phyloP scores from a whole-genome alignment of 1,284 basidiomycete species.

The Ceraceosorus bombacis region DNA sequence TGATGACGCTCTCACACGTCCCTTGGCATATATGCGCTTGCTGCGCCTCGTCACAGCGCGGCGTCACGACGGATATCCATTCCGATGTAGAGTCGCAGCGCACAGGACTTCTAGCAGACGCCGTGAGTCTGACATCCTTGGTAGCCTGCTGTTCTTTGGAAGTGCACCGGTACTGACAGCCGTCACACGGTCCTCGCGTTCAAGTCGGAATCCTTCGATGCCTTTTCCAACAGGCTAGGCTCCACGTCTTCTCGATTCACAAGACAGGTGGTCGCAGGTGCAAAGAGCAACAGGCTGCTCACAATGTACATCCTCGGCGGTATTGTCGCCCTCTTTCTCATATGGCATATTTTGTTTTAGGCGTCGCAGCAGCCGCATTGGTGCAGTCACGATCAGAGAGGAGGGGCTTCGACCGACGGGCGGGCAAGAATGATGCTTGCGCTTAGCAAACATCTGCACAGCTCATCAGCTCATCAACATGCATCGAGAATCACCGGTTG shows the following conservation, averaged over 20 bases:
- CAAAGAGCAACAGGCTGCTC: slow-evolving; percentile 3
- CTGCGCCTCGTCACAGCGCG: slow-evolving; percentile 5
- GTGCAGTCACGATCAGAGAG: no score
- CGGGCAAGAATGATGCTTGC: no score
- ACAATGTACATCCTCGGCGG: slow-evolving; percentile 16
- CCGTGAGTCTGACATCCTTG: background rate
- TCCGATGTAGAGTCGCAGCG: slow-evolving; percentile 16
- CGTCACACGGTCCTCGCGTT: no score
- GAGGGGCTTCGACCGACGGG: no score
- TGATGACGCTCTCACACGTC: background rate
- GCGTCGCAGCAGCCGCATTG: background rate
- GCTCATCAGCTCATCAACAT: no score
- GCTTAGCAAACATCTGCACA: no score
- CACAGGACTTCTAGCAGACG: slow-evolving; percentile 10
- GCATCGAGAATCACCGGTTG: no score
- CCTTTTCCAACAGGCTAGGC: slow-evolving; percentile 9
- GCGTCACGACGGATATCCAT: slow-evolving; percentile 18
- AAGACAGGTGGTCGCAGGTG: slow-evolving; percentile 10
- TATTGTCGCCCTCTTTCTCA: slow-evolving; percentile 10
- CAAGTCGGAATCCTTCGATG: slow-evolving; percentile 14
- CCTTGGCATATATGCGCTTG: background rate
- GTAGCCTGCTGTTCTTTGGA: background rate
- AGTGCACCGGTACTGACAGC: background rate
- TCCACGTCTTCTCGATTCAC: slow-evolving; percentile 12
- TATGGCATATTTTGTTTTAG: slow-evolving; percentile 12